These are phyloP conservation scores for Xylariaceae sp. DNA, from an alignment of 2,329 filamentous ascomycete genomes.

Conservation along the genomic window DNA sequence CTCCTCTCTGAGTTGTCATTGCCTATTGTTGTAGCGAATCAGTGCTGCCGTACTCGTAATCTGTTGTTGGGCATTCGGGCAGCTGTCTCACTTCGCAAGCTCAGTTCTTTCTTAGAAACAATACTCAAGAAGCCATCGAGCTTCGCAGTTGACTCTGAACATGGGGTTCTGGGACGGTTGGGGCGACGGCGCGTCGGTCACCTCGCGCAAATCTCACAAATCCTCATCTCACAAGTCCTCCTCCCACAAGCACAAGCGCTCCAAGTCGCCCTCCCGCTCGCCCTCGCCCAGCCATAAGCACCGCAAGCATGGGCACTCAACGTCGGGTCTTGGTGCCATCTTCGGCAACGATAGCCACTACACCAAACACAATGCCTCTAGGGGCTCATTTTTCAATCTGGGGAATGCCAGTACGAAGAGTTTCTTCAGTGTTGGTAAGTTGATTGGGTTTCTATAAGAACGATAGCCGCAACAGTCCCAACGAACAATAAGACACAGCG, in stretches of 20 bases:
- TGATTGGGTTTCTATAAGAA: background rate
- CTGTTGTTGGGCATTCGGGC: too few species aligned
- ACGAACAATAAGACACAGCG: background rate
- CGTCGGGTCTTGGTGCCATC: constrained; percentile 19
- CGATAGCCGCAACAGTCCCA: background rate
- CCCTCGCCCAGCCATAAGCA: background rate
- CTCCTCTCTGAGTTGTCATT: too few species aligned
- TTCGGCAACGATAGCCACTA: constrained; percentile 24
- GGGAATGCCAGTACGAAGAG: constrained; percentile 32
- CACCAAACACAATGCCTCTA: constrained; percentile 24
- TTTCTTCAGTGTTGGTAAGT: constrained; percentile 32
- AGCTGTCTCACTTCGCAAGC: too few species aligned
- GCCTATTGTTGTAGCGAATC: too few species aligned
- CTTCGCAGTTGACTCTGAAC: background rate
- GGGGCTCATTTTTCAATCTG: constrained; percentile 31
- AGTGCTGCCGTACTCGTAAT: too few species aligned
- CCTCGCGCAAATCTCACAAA: constrained; percentile 28
- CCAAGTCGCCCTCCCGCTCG: constrained; percentile 13
- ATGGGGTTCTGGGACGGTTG: constrained; percentile 34
- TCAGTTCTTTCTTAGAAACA: too few species aligned
- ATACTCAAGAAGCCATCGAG: too few species aligned
- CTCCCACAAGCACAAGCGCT: constrained; percentile 21
- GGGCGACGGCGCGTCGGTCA: constrained; percentile 32
- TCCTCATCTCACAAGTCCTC: constrained; percentile 27
- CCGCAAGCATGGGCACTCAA: constrained; percentile 29